Base-by-base conservation (phyloP, 139 green algal species). In the Limnomonas spitsbergensis region DNA sequence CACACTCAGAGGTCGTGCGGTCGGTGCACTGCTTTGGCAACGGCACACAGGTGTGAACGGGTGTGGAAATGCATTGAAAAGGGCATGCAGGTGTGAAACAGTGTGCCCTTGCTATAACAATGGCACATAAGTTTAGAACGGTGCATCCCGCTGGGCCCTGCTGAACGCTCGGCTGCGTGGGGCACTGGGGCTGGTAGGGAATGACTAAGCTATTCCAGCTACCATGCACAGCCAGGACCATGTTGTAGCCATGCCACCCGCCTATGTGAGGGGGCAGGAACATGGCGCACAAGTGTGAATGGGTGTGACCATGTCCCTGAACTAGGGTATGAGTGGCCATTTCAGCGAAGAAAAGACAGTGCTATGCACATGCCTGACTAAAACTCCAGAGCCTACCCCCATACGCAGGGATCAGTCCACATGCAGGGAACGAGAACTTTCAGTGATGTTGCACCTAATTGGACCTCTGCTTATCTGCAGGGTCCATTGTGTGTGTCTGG, bases 1-100 rank as follows among this genome's bases (percentile, higher is more conserved):
- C 68, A 6, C 91, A 95, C 53, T 68, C 36, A 3, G 82, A 82
- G 38, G 80, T 93, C 0, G 89, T 95, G 66, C 82, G 91, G 0
- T 89, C 86, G 0, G 42, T 93, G 61, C 81, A 89, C 20, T 92
- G 89, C 74, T 77, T 86, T 32, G 75, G 53, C 6, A 84, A 42
- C 35, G 66, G 36, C 42, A 32, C 9, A 1, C 53, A 66, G 66
- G 9, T 42, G 34, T 6, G 31, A 42, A 40, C 73, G 35, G 73
- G 4, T 9, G 66, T 9, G 20, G 29, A 34, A 31, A 42, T n/a
- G 39, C 20, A 37, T 29, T 52, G 34, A 35, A 40, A 34, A 76
- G 69, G 24, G 69, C 7, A 7, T 70, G 29, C 29, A 34, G 9
- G n/a, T n/a, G 29, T 32, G 24, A 70, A 7, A 38, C 56, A 35